Conservation (phyloP, 257 asterid species). For the Solanum corneliomulleri region DNA sequence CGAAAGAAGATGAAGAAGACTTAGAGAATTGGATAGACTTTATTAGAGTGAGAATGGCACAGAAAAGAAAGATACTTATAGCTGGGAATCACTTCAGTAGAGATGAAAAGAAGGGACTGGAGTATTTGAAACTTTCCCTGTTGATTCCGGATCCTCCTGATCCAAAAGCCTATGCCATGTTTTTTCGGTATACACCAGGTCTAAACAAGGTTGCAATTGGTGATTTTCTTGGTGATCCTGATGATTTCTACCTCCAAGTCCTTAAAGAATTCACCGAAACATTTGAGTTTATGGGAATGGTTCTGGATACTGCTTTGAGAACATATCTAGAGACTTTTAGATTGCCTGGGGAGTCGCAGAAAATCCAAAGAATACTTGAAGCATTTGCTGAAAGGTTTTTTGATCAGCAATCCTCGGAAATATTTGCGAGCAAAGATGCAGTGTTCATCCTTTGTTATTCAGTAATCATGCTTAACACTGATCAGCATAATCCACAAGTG, state of each 20-base stretch:
- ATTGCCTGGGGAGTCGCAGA: conserved; percentile 88
- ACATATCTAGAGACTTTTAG: conserved; percentile 68
- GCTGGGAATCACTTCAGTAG: conserved; percentile 80
- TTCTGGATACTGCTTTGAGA: conserved; percentile 57
- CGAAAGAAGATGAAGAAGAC: conserved; percentile 24
- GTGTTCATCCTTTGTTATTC: conserved; percentile 78
- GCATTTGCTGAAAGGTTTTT: conserved; percentile 87
- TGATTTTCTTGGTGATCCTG: conserved; percentile 83
- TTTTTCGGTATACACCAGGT: conserved; percentile 56
- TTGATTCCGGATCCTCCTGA: conserved; percentile 61
- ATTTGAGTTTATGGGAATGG: conserved; percentile 69
- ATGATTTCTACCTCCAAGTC: conserved; percentile 56
- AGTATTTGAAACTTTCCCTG: conserved; percentile 49
- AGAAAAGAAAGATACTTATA: conserved; percentile 60
- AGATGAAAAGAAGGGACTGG: conserved; percentile 72
- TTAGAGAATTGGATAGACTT: conserved; percentile 52
- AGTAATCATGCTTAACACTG: conserved; percentile 88
- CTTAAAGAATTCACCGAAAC: conserved; percentile 69
- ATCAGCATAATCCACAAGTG: conserved; percentile 91
- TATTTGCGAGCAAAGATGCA: conserved; percentile 67
- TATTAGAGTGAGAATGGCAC: conserved; percentile 60
- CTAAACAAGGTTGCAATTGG: conserved; percentile 70
- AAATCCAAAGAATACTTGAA: conserved; percentile 79
- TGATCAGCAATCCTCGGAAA: conserved; percentile 78
- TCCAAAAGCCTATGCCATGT: conserved; percentile 65